Conservation (phyloP, 2,329 filamentous ascomycete species). For the Xylaria sp. region DNA sequence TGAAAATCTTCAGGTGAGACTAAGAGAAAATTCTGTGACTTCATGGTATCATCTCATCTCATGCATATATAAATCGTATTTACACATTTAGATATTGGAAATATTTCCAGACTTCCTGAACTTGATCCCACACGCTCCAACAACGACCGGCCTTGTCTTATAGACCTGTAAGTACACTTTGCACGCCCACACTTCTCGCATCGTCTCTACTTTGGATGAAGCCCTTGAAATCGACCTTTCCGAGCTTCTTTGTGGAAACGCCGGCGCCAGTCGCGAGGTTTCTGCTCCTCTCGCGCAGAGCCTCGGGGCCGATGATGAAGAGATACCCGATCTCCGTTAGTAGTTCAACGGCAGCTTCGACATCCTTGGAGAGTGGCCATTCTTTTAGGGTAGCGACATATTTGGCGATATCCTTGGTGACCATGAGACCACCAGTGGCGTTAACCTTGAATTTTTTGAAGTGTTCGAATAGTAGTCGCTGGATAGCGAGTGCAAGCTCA, state of each 20-base stretch:
- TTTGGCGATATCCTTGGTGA: slow-evolving; percentile 94
- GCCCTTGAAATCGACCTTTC: slow-evolving; percentile 78
- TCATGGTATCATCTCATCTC: slow-evolving; percentile 31
- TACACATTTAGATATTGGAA: slow-evolving; percentile 14
- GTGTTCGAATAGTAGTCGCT: slow-evolving; percentile 85
- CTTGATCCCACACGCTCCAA: neutral
- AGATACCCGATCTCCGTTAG: slow-evolving; percentile 93
- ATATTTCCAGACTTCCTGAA: neutral
- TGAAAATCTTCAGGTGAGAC: neutral
- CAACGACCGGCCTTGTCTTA: slow-evolving; percentile 42
- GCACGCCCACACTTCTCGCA: slow-evolving; percentile 81
- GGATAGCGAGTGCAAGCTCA: slow-evolving; percentile 84
- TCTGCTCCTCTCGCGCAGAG: slow-evolving; percentile 75
- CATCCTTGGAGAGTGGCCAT: slow-evolving; percentile 80
- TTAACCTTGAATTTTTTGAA: slow-evolving; percentile 95
- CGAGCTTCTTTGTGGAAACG: slow-evolving; percentile 62
- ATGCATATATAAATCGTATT: slow-evolving; percentile 4
- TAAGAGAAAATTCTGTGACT: neutral
- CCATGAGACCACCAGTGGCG: slow-evolving; percentile 91
- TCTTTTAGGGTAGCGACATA: slow-evolving; percentile 87
- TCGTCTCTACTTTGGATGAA: slow-evolving; percentile 91
- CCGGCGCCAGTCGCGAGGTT: slow-evolving; percentile 60
- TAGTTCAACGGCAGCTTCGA: slow-evolving; percentile 79
- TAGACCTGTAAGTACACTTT: slow-evolving; percentile 79
- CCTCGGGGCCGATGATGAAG: slow-evolving; percentile 91